phyloP scores from a whole-genome alignment of 1,139 yeast species.

The Eremothecium cymbalariae region DNA sequence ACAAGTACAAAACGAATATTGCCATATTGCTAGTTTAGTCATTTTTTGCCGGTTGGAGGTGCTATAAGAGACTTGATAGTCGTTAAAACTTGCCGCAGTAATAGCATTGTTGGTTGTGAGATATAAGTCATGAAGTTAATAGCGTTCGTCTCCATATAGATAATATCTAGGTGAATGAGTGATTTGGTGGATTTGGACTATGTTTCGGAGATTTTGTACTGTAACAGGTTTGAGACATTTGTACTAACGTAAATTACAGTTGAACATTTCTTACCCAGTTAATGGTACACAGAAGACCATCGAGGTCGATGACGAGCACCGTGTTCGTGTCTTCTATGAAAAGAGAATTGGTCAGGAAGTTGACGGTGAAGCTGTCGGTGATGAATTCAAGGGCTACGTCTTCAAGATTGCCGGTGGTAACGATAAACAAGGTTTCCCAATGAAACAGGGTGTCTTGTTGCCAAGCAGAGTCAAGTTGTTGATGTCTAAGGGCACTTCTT shows the following conservation, averaged over 20 bases:
- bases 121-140: no score
- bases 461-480: constrained; percentile 99
- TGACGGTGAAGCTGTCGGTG: constrained; percentile 97
- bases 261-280: constrained; percentile 99
- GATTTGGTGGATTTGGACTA: no score
- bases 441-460: constrained; percentile 99
- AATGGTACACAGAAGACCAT: constrained; percentile 98
- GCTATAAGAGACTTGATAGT: no score
- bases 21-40: no score
- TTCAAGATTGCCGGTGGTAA: constrained; percentile 99
- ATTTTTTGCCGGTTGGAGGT: no score
- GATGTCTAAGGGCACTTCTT: constrained; percentile 89
- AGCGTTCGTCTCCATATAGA: no score
- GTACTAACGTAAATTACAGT: constrained; percentile 38
- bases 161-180: no score
- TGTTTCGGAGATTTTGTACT: no score
- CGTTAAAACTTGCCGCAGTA: no score
- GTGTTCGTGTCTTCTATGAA: constrained; percentile 96
- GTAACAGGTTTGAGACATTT: neutral
- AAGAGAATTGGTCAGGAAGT: constrained; percentile 99
- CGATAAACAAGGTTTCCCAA: constrained; percentile 99
- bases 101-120: no score
- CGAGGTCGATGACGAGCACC: constrained; percentile 98
- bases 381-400: constrained; percentile 98
- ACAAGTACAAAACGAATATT: no score